Percentiles rank a stretch among this genome's conserved stretches.
These are phyloP conservation scores for Biscutella laevigata DNA, from an alignment of 441 rosid genomes.

Conservation along the genomic window DNA sequence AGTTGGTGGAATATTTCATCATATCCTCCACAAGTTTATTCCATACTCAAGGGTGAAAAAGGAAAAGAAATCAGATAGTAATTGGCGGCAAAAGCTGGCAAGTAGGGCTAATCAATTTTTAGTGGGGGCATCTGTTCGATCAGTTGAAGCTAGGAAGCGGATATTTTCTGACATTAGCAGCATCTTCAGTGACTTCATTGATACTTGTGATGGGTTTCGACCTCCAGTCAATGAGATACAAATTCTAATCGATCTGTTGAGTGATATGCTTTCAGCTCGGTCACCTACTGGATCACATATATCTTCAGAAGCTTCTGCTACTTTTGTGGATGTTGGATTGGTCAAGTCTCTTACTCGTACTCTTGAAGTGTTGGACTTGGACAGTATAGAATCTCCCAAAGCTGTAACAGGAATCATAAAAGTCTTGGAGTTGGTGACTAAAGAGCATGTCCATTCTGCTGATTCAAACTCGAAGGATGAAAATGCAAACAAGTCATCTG, in stretches of 20 bases:
- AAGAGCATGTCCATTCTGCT: constrained; percentile 76
- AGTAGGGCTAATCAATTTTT: constrained; percentile 75
- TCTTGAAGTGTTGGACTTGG: constrained; percentile 89
- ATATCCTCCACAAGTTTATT: constrained; percentile 69
- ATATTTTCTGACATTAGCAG: constrained; percentile 63
- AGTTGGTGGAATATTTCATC: constrained; percentile 72
- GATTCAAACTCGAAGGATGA: constrained; percentile 61
- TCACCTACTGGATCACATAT: constrained; percentile 78
- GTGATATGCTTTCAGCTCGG: constrained; percentile 87
- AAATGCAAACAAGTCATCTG: constrained; percentile 48
- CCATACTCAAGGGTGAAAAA: constrained; percentile 59
- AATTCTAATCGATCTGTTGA: constrained; percentile 64
- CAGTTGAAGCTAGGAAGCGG: constrained; percentile 87
- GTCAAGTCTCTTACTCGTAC: constrained; percentile 68
- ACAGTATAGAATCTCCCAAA: constrained; percentile 79
- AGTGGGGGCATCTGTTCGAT: constrained; percentile 90
- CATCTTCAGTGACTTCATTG: constrained; percentile 63
- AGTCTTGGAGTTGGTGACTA: constrained; percentile 88
- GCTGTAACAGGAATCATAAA: constrained; percentile 74
- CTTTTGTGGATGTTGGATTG: constrained; percentile 87
- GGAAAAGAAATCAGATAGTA: constrained; percentile 76
- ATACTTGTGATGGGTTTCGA: constrained; percentile 45
- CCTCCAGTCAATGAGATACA: constrained; percentile 66
- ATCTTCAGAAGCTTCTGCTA: constrained; percentile 83
- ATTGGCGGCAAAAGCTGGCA: constrained; percentile 88